phyloP scores from a whole-genome alignment of 495 filamentous ascomycete genomes.

The Penicillium flavigenum region DNA sequence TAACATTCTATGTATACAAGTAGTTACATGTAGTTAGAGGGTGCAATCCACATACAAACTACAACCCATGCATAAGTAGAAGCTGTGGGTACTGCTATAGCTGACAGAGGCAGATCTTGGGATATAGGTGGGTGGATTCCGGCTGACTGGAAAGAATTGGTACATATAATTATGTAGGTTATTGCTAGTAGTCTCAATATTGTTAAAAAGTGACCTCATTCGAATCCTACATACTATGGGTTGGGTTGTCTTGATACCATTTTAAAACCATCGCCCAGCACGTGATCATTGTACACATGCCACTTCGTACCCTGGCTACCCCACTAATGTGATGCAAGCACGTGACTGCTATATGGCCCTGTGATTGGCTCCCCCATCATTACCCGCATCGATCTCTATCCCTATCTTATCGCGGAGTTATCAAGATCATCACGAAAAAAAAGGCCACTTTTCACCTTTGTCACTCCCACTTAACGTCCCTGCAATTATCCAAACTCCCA shows the following conservation, averaged over 20 bases:
- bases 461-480: not conserved
- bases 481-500: not conserved
- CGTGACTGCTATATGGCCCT: not conserved
- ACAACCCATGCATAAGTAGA: no score
- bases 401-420: slow-evolving; percentile 4
- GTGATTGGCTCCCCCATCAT: not conserved
- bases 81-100: not conserved
- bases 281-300: not conserved
- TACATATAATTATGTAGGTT: not conserved
- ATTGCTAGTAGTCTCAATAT: not conserved
- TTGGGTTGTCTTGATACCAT: not conserved
- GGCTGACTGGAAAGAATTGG: not conserved
- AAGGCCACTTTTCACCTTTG: slow-evolving; percentile 2
- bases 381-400: not conserved
- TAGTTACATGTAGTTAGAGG: no score
- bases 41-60: no score
- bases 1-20: no score
- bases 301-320: not conserved
- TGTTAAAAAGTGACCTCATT: no score
- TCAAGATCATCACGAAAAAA: slow-evolving; percentile 1
- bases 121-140: not conserved
- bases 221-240: no score
- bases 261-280: not conserved
- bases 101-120: not conserved
- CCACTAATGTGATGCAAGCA: not conserved